phyloP scores from a whole-genome alignment of 2,329 filamentous ascomycete genomes.

The Xylariaceae sp. region DNA sequence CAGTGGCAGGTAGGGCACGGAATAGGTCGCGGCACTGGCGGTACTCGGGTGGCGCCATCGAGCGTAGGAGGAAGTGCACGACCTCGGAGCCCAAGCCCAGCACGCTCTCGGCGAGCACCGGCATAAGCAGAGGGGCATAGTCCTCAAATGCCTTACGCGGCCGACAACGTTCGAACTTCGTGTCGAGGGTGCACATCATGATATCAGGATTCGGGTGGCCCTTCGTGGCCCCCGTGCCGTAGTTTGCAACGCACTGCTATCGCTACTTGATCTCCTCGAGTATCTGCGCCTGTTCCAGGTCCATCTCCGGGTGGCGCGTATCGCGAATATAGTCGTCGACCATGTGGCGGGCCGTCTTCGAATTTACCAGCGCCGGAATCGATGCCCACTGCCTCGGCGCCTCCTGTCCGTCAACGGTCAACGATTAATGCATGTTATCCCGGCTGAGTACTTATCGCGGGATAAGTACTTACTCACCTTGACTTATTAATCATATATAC shows the following conservation, averaged over 20 bases:
- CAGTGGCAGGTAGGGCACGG: background rate
- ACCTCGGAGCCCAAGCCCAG: constrained; percentile 6
- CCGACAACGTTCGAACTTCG: background rate
- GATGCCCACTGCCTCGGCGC: constrained; percentile 5
- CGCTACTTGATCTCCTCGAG: constrained; percentile 5
- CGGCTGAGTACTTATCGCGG: too few species aligned
- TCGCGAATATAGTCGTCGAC: constrained; percentile 5
- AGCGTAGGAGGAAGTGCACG: constrained; percentile 2
- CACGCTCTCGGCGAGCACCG: constrained; percentile 1
- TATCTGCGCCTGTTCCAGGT: constrained; percentile 4
- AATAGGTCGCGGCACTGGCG: constrained; percentile 3
- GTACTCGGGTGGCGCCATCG: constrained; percentile 4
- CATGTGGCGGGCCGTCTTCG: constrained; percentile 2
- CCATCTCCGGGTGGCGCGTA: constrained; percentile 4
- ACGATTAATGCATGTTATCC: too few species aligned
- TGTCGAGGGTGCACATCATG: constrained; percentile 1
- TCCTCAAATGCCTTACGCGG: background rate
- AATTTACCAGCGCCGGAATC: constrained; percentile 1
- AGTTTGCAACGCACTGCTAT: constrained; percentile 5
- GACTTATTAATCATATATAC: too few species aligned
- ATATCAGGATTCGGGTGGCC: constrained; percentile 1
- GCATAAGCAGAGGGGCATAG: background rate
- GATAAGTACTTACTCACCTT: too few species aligned
- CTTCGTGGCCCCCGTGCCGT: constrained; percentile 3
- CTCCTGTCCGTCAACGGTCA: constrained; percentile 3